Percentiles rank a stretch among this genome's conserved stretches.
Conservation (phyloP, 202 grass and related monocot genomes). For the Bolboschoenoplectus hybrid region DNA sequence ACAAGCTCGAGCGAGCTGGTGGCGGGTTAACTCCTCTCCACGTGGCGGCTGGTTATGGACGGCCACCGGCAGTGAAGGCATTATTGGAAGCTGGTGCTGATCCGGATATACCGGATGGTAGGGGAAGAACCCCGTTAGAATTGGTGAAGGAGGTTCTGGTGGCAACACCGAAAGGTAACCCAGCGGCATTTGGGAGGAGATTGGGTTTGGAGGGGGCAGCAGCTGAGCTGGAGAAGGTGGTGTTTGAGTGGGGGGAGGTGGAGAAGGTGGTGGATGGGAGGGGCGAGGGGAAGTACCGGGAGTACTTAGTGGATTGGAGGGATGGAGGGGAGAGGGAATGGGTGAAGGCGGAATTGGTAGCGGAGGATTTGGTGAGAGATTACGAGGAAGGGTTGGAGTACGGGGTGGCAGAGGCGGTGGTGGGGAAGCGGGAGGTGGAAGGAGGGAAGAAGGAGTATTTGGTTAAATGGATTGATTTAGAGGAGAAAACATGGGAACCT, state of each 20-base stretch:
- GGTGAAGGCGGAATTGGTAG: conserved; percentile 77
- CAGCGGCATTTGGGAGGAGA: conserved; percentile 66
- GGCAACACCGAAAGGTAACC: conserved; percentile 64
- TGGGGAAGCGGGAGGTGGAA: conserved; percentile 51
- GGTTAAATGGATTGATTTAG: conserved; percentile 87
- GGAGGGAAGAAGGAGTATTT: conserved; percentile 74
- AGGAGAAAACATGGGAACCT: conserved; percentile 90
- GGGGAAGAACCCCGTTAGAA: conserved; percentile 62
- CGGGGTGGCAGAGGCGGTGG: conserved; percentile 69
- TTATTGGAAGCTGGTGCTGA: conserved; percentile 78
- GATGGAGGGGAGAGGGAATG: conserved; percentile 88
- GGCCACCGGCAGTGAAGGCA: conserved; percentile 53
- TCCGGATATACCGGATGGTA: conserved; percentile 53
- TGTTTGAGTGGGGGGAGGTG: conserved; percentile 94
- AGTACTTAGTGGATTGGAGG: conserved; percentile 89
- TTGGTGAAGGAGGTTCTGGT: conserved; percentile 70
- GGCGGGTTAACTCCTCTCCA: conserved; percentile 80
- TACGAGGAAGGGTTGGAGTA: conserved; percentile 87
- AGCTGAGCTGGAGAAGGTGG: conserved; percentile 78
- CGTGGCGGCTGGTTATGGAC: conserved; percentile 72
- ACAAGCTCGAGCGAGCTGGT: conserved; percentile 53
- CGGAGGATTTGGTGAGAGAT: conserved; percentile 77
- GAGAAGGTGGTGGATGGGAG: conserved; percentile 78
- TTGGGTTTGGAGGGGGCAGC: conserved; percentile 66
- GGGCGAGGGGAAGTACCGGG: conserved; percentile 72